These are phyloP conservation scores for Colletotrichum ledebouriae DNA, from an alignment of 2,329 filamentous ascomycete species.

Conservation along the genomic window DNA sequence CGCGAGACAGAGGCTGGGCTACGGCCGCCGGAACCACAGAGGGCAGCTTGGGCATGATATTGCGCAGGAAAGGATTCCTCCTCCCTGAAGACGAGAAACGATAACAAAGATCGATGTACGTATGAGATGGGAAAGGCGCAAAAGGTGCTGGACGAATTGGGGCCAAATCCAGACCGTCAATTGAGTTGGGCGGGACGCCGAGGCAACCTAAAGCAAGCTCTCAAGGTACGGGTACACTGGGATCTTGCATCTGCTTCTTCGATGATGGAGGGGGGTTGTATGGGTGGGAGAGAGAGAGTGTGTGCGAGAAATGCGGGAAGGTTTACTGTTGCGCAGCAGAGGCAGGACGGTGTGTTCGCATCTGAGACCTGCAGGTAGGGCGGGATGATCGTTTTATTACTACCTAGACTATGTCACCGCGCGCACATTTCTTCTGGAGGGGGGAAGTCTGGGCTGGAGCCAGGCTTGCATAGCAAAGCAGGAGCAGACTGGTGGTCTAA, in stretches of 20 bases:
- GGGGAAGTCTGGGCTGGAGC: neutral
- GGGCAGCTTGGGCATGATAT: conserved; percentile 46
- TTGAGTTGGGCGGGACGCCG: conserved; percentile 35
- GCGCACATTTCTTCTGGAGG: conserved; percentile 11
- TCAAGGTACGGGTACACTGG: conserved; percentile 27
- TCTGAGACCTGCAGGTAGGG: conserved; percentile 37
- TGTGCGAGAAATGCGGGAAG: conserved; percentile 34
- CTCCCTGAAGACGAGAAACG: neutral
- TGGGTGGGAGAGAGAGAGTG: conserved; percentile 4
- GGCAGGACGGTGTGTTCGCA: conserved; percentile 17
- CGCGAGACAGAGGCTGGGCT: conserved; percentile 54
- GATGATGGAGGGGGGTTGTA: conserved; percentile 33
- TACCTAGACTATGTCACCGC: conserved; percentile 18
- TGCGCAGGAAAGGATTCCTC: neutral
- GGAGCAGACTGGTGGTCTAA: neutral
- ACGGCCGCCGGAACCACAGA: conserved; percentile 54
- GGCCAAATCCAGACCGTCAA: conserved; percentile 26
- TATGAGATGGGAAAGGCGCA: conserved; percentile 10
- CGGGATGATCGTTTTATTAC: conserved; percentile 38
- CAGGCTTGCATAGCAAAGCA: neutral
- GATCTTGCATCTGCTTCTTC: conserved; percentile 27
- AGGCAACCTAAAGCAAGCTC: conserved; percentile 35
- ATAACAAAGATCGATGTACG: neutral
- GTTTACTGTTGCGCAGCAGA: conserved; percentile 15
- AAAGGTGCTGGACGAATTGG: neutral